A percentile compares a stretch with the other conserved stretches of the same genome.
Evolutionary conservation across 108 stramenopile species (phyloP).

Genomic region (Cyclotella kingstonii): DNA sequence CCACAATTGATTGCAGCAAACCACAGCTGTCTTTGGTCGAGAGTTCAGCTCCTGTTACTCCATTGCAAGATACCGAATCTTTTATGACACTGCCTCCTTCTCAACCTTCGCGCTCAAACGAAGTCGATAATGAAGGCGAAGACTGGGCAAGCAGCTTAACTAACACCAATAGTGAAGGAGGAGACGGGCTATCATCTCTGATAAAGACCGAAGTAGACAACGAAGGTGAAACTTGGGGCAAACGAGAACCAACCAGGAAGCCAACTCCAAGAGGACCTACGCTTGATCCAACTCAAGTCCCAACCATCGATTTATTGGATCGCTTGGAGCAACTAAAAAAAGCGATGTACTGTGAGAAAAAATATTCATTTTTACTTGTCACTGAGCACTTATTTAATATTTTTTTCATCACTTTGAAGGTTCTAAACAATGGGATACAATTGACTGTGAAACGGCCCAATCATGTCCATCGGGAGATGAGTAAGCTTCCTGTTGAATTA

Average conservation of each 20-base stretch:
- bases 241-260: constrained; percentile 13
- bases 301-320: constrained; percentile 38
- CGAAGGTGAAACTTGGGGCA: constrained; percentile 32
- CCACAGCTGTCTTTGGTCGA: constrained; percentile 6
- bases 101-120: too few relatives aligned
- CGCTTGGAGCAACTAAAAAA: constrained; percentile 32
- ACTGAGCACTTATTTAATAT: not conserved
- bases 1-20: constrained; percentile 14
- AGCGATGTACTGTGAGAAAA: constrained; percentile 7
- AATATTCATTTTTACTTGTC: not conserved
- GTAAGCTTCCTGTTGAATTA: not conserved
- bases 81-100: not conserved
- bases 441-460: constrained; percentile 37
- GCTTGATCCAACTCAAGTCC: constrained; percentile 16
- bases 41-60: not conserved
- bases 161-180: not conserved
- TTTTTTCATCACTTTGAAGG: constrained; percentile 6
- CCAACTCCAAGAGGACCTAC: constrained; percentile 29
- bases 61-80: not conserved
- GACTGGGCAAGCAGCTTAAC: constrained; percentile 13
- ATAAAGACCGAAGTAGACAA: constrained; percentile 23
- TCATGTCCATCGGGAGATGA: constrained; percentile 37
- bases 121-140: constrained; percentile 36
- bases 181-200: not conserved
- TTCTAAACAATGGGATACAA: constrained; percentile 32